Conservation (phyloP, 2,329 filamentous ascomycete species). For the Byssothecium circinans region DNA sequence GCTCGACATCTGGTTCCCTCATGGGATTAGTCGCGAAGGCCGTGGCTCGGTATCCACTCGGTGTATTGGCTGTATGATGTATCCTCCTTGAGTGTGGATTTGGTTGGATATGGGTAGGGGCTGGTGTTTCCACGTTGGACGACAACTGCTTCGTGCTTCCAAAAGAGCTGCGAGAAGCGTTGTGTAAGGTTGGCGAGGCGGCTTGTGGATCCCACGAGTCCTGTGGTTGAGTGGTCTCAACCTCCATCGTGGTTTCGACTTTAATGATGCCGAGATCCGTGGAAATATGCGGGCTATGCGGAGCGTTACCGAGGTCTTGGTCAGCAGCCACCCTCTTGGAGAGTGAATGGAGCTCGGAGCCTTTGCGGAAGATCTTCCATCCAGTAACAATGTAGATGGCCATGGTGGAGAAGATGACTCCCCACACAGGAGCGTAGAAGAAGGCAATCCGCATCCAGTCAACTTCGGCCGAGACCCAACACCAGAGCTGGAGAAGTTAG, state of each 20-base stretch:
- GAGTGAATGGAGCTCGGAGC: conserved; percentile 53
- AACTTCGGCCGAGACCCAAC: conserved; percentile 71
- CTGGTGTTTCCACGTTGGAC: background rate
- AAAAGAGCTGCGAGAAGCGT: conserved; percentile 31
- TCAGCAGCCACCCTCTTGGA: conserved; percentile 11
- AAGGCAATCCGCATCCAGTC: conserved; percentile 71
- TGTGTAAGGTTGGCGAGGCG: conserved; percentile 12
- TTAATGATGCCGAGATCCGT: conserved; percentile 49
- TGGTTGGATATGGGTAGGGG: background rate
- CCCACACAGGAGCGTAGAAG: conserved; percentile 76
- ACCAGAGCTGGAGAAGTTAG: conserved; percentile 64
- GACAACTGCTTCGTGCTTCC: conserved; percentile 30
- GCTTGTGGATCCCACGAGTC: conserved; percentile 6
- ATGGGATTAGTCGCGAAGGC: conserved; percentile 11
- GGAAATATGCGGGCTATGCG: conserved; percentile 50
- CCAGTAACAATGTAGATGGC: conserved; percentile 43
- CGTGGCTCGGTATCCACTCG: conserved; percentile 12
- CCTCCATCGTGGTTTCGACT: conserved; percentile 63
- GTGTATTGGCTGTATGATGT: background rate
- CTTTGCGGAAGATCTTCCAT: conserved; percentile 67
- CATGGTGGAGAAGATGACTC: conserved; percentile 32
- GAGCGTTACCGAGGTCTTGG: conserved; percentile 6
- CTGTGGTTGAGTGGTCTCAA: conserved; percentile 53
- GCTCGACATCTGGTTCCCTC: conserved; percentile 2
- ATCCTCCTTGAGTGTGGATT: background rate